A percentile compares a stretch with the other conserved stretches of the same genome.
phyloP scores from a whole-genome alignment of 345 rosid genomes.

The Noccaea bulbosa region DNA sequence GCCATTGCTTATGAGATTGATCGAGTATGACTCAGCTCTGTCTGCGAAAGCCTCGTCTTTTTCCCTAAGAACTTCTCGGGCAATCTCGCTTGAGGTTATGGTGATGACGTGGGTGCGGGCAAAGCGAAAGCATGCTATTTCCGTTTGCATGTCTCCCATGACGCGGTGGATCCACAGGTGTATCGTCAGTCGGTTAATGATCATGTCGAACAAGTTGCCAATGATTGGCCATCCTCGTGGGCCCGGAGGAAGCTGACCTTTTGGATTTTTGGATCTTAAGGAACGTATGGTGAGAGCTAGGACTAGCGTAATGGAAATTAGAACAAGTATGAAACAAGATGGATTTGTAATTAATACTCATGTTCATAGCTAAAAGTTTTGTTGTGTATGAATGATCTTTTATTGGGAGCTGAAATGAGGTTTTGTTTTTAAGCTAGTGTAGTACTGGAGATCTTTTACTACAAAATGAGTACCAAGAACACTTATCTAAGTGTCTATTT shows the following conservation, averaged over 20 bases:
- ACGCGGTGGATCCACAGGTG: conserved; percentile 31
- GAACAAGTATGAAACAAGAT: conserved; percentile 4
- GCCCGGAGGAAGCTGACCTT: conserved; percentile 22
- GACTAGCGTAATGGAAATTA: background rate
- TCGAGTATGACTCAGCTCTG: conserved; percentile 18
- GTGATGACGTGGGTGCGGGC: conserved; percentile 20
- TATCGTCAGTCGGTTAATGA: conserved; percentile 9
- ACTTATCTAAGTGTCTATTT: background rate
- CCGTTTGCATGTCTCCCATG: conserved; percentile 30
- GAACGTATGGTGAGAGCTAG: background rate
- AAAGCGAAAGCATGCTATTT: conserved; percentile 31
- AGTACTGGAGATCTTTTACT: background rate
- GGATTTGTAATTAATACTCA: conserved; percentile 1
- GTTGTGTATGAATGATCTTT: background rate
- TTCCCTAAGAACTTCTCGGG: conserved; percentile 35
- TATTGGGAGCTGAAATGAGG: background rate
- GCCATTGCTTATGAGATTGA: conserved; percentile 33
- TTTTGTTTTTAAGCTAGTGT: background rate
- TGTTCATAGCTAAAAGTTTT: background rate
- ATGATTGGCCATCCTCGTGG: conserved; percentile 28
- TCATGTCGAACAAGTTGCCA: conserved; percentile 26
- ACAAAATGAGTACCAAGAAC: background rate
- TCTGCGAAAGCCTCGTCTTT: conserved; percentile 38
- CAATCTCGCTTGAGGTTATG: conserved; percentile 37
- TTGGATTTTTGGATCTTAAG: conserved; percentile 26